Conservation (phyloP, 345 rosid species). For the Hibiscus mutabilis region DNA sequence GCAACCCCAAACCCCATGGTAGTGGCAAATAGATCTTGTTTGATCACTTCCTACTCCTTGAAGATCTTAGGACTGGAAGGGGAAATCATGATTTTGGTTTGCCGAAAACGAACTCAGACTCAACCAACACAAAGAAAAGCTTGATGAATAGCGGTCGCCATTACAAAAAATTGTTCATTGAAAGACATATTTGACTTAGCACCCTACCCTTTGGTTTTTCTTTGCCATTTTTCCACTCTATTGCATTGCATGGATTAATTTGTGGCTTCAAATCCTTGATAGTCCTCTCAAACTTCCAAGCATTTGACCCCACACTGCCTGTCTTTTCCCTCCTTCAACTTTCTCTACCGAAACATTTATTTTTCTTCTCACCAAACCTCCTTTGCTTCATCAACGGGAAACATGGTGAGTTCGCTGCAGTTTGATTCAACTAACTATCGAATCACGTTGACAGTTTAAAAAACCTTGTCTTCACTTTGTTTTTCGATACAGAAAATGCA, state of each 20-base stretch:
- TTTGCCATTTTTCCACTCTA: conserved; percentile 15
- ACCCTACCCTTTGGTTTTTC: conserved; percentile 1
- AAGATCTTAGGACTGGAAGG: neutral
- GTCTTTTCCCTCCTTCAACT: conserved; percentile 3
- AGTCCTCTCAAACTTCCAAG: neutral
- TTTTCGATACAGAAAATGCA: conserved; percentile 17
- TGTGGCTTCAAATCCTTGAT: conserved; percentile 35
- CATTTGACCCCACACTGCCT: neutral
- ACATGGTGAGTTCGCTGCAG: neutral
- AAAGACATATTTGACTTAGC: conserved; percentile 16
- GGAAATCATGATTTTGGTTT: neutral
- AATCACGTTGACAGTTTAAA: neutral
- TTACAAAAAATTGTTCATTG: neutral
- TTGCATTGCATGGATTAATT: conserved; percentile 16
- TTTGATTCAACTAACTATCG: neutral
- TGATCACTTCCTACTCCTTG: neutral
- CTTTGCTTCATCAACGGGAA: conserved; percentile 1
- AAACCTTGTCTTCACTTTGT: neutral
- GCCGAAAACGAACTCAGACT: neutral
- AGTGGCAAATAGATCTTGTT: neutral
- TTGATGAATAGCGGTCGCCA: neutral
- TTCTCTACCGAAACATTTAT: conserved; percentile 17
- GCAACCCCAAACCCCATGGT: neutral
- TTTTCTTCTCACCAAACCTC: neutral
- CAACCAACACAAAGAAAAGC: neutral